Conservation (phyloP, 2,329 filamentous ascomycete species). For the Apiospora kogelbergensis region DNA sequence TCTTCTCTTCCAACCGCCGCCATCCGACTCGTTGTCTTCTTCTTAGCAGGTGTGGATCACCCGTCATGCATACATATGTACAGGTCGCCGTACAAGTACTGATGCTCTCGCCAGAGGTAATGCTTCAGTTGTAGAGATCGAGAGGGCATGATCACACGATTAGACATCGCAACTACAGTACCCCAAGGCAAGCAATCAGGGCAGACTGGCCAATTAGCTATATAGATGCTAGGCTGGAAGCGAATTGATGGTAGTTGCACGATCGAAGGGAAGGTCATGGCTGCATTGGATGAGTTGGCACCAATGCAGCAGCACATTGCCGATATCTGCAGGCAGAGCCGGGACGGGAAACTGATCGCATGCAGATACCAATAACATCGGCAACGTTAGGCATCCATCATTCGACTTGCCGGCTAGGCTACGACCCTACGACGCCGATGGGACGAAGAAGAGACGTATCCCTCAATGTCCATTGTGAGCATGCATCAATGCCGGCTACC, state of each 20-base stretch:
- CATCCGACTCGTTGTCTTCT: background rate
- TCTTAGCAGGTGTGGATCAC: background rate
- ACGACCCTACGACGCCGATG: background rate
- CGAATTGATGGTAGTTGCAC: background rate
- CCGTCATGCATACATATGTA: background rate
- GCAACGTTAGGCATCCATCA: background rate
- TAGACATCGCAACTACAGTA: background rate
- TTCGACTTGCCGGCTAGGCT: background rate
- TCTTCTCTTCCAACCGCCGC: background rate
- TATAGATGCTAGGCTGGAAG: background rate
- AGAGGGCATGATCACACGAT: background rate
- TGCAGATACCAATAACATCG: background rate
- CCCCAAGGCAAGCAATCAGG: background rate
- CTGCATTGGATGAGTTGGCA: background rate
- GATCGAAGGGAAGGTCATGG: background rate
- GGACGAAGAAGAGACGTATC: background rate
- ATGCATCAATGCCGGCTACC: constrained; percentile 3
- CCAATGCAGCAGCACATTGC: background rate
- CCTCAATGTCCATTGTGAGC: background rate
- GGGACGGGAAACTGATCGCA: constrained; percentile 1
- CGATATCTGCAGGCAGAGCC: background rate
- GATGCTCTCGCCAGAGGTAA: background rate
- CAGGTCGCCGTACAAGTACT: background rate
- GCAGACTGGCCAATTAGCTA: too few relatives aligned
- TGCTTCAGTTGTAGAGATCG: background rate